phyloP scores from a whole-genome alignment of 1,139 yeast genomes.

The Candida tetrigidarum region DNA sequence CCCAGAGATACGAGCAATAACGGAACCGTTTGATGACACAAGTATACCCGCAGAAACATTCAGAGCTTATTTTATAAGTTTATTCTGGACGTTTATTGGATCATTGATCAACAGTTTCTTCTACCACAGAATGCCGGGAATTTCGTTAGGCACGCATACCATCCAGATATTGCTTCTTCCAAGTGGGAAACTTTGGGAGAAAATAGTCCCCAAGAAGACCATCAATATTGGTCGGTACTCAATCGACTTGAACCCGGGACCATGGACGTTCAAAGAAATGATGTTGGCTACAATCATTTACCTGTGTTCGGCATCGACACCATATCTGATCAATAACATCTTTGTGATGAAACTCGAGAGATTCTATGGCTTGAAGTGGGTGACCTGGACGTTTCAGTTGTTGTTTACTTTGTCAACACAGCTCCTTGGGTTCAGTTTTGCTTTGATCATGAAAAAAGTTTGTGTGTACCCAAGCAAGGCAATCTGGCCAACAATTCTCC shows the following conservation, averaged over 20 bases:
- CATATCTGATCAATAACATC: slow-evolving; percentile 48
- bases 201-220: slow-evolving; percentile 30
- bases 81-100: slow-evolving; percentile 48
- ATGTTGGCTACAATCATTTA: slow-evolving; percentile 53
- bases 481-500: slow-evolving; percentile 51
- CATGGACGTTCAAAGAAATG: slow-evolving; percentile 72
- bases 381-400: slow-evolving; percentile 41
- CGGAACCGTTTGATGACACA: slow-evolving; percentile 50
- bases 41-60: slow-evolving; percentile 43
- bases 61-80: slow-evolving; percentile 43
- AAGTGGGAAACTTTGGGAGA: slow-evolving; percentile 47
- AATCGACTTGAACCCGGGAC: slow-evolving; percentile 46
- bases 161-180: slow-evolving; percentile 47
- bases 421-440: slow-evolving; percentile 52
- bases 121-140: slow-evolving; percentile 48
- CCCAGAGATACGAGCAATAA: slow-evolving; percentile 49
- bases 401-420: slow-evolving; percentile 45
- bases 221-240: slow-evolving; percentile 25
- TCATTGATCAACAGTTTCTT: slow-evolving; percentile 48
- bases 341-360: slow-evolving; percentile 49
- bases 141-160: slow-evolving; percentile 43
- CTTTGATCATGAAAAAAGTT: slow-evolving; percentile 47
- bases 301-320: slow-evolving; percentile 49
- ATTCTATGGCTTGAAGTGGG: slow-evolving; percentile 52
- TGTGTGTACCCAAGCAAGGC: slow-evolving; percentile 50